Evolutionary conservation across 306 rosid genomes (phyloP).

Genomic region (Citrullus colocynthis): DNA sequence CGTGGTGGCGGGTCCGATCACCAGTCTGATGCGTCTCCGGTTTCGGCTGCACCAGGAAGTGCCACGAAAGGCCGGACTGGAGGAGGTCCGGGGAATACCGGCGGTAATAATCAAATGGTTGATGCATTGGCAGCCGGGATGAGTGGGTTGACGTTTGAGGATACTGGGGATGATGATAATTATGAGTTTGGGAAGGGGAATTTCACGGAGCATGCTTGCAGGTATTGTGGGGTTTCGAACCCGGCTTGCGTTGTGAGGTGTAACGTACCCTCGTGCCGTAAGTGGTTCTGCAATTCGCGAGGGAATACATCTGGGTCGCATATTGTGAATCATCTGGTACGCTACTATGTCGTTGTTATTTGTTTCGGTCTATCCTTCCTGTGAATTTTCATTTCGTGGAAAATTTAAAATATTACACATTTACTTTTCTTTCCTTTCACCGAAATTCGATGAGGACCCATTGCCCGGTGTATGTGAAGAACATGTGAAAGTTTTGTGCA

Average conservation of each 20-base stretch:
- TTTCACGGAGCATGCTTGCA: slow-evolving; percentile 91
- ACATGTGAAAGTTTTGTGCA: neutral
- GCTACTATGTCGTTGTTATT: neutral
- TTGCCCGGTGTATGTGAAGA: neutral
- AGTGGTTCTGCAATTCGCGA: slow-evolving; percentile 96
- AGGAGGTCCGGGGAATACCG: slow-evolving; percentile 37
- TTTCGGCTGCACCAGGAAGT: slow-evolving; percentile 62
- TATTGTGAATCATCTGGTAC: slow-evolving; percentile 92
- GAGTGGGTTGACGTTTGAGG: slow-evolving; percentile 93
- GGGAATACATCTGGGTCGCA: slow-evolving; percentile 99
- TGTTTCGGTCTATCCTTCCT: neutral
- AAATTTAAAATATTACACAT: neutral
- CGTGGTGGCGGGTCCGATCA: slow-evolving; percentile 67
- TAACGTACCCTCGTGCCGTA: slow-evolving; percentile 92
- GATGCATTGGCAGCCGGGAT: slow-evolving; percentile 72
- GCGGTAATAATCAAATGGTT: slow-evolving; percentile 60
- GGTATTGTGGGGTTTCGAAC: slow-evolving; percentile 93
- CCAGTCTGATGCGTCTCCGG: slow-evolving; percentile 89
- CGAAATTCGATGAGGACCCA: neutral
- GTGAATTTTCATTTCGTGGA: neutral
- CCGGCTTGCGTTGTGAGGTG: slow-evolving; percentile 99
- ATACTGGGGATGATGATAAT: slow-evolving; percentile 78
- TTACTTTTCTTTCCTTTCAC: neutral
- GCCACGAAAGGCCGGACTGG: slow-evolving; percentile 45
- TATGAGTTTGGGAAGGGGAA: slow-evolving; percentile 80